Base-by-base conservation (phyloP, 805 yeast species). In the Teunomyces lycoperdinae region DNA sequence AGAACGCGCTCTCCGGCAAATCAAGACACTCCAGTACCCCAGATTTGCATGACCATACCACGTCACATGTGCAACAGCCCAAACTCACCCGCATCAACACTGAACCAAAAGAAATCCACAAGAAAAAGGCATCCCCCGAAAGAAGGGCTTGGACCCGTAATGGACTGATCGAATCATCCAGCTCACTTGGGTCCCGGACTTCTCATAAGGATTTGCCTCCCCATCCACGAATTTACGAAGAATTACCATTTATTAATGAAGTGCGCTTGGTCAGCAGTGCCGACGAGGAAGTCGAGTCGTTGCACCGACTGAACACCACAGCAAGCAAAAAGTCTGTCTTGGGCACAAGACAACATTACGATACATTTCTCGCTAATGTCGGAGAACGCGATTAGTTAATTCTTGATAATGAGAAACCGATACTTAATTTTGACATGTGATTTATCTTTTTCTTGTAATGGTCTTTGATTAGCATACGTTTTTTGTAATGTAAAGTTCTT, bases 291-390 rank as follows among this genome's bases (percentile, higher is more conserved):
- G 46, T 50, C 4, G 50, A 51, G 28, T 52, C 54, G 17, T 27
- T 33, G 34, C 51, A 42, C 13, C 57, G 76, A 41, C 64, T 56
- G 58, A 58, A 58, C 42, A 70, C 70, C 10, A 55, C 59, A 9
- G 51, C 52, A 52, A 68, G 73, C 45, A 67, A 67, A 48, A 58
- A 61, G 45, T 63, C 71, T 2, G 69, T 73, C 11, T 58, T 73
- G 43, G 73, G 74, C 3, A 73, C 77, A 2, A 56, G 73, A 20
- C 67, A 64, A 16, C 68, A 69, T 49, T 72, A 73, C 57, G 56
- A 62, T 42, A 65, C 60, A 51, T 72, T 73, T 47, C 44, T 72
- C 47, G 72, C 71, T 34, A 67, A 65, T 48, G 72, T 46, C 13
- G 38, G 32, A 6, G 48, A 49, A 9, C 39, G 42, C 17, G 56